phyloP scores from a whole-genome alignment of 495 filamentous ascomycete species.

The Aspergillus coremiiformis region DNA sequence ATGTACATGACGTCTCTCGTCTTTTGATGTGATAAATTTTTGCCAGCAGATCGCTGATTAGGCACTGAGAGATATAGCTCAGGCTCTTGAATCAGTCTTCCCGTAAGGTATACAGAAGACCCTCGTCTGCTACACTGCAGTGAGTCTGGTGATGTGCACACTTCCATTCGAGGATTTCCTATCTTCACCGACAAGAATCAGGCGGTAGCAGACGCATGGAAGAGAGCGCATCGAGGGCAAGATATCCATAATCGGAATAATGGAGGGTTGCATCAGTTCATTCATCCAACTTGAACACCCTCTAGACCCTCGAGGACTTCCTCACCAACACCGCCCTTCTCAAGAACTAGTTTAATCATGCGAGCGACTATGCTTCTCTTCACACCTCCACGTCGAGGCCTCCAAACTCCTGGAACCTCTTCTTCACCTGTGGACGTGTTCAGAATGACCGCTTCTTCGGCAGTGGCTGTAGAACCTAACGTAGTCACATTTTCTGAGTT shows the following conservation, averaged over 20 bases:
- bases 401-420: constrained; percentile 67
- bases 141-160: not conserved
- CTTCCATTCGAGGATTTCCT: not conserved
- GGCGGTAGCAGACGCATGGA: not conserved
- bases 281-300: constrained; percentile 39
- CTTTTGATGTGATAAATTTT: not conserved
- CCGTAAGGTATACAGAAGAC: not conserved
- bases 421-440: constrained; percentile 38
- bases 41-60: not conserved
- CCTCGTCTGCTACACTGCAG: not conserved
- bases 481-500: constrained; percentile 63
- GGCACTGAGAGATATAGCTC: not conserved
- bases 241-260: not conserved
- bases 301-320: constrained; percentile 78
- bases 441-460: constrained; percentile 19
- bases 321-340: constrained; percentile 68
- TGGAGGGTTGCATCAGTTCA: not conserved
- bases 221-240: not conserved
- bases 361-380: constrained; percentile 58
- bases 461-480: constrained; percentile 31
- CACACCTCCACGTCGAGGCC: constrained; percentile 64
- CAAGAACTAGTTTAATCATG: constrained; percentile 60
- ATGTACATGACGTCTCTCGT: not conserved
- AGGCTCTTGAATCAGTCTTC: not conserved
- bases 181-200: not conserved